A percentile compares a stretch with the other conserved stretches of the same genome.
Conservation (phyloP, 306 rosid species). For the Gillenia trifoliata region DNA sequence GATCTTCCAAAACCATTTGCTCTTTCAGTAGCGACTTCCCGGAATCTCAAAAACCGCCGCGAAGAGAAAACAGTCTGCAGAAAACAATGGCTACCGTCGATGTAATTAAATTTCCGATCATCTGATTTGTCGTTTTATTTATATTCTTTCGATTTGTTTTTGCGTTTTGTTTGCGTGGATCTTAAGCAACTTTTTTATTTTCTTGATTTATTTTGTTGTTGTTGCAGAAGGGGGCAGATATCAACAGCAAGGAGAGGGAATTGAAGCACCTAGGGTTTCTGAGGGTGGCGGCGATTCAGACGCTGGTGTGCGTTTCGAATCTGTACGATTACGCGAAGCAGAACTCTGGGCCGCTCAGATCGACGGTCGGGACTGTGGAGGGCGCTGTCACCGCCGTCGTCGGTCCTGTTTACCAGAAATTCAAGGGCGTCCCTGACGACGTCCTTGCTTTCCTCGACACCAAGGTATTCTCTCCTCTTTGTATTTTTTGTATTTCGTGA, state of each 20-base stretch:
- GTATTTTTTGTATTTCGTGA: neutral
- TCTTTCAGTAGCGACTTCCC: neutral
- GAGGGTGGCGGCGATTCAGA: constrained; percentile 49
- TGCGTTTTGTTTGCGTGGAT: neutral
- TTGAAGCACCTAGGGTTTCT: constrained; percentile 59
- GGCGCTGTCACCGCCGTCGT: constrained; percentile 45
- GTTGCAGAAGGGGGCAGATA: constrained; percentile 37
- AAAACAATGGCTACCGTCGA: neutral
- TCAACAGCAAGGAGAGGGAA: constrained; percentile 24
- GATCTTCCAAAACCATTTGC: neutral
- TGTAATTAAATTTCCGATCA: neutral
- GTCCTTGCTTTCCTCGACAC: constrained; percentile 58
- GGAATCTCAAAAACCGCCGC: neutral
- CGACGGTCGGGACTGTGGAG: constrained; percentile 57
- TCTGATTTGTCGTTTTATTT: neutral
- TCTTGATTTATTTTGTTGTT: neutral
- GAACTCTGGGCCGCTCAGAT: constrained; percentile 65
- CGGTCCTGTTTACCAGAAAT: constrained; percentile 55
- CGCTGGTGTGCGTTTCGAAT: constrained; percentile 37
- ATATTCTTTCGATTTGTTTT: neutral
- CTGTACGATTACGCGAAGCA: constrained; percentile 66
- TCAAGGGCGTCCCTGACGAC: constrained; percentile 50
- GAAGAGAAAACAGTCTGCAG: neutral
- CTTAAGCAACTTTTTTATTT: neutral
- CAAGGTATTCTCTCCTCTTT: constrained; percentile 34